phyloP scores from a whole-genome alignment of 805 yeast genomes.

The Wickerhamomyces alni region DNA sequence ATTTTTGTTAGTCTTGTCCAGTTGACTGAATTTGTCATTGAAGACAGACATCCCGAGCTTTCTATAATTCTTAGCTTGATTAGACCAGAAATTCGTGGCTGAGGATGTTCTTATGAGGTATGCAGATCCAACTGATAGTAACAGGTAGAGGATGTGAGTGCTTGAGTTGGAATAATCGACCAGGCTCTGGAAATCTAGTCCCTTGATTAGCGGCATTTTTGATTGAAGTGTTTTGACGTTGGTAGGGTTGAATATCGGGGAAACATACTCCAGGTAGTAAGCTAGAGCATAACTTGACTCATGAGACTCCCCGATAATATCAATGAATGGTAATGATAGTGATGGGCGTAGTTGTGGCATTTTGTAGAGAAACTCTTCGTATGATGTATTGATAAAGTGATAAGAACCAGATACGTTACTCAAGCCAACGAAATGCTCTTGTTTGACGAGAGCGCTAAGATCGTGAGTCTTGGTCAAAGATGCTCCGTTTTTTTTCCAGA shows the following conservation, averaged over 20 bases:
- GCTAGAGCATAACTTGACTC: constrained; percentile 1
- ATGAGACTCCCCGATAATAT: background rate
- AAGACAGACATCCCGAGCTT: background rate
- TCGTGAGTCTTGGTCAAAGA: background rate
- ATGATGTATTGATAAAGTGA: constrained; percentile 4
- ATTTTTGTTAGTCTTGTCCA: background rate
- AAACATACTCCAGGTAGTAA: constrained; percentile 4
- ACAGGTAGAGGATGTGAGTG: constrained; percentile 2
- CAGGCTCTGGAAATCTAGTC: constrained; percentile 2
- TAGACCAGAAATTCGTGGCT: constrained; percentile 2
- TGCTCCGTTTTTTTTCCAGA: constrained; percentile 3
- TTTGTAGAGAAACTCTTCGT: background rate
- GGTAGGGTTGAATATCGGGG: constrained; percentile 8
- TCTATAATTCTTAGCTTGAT: constrained; percentile 2
- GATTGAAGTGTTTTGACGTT: background rate
- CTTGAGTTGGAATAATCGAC: constrained; percentile 3
- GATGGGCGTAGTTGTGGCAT: background rate
- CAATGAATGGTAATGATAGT: too few species aligned
- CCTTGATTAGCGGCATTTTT: background rate
- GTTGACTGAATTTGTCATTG: background rate
- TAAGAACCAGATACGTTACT: background rate
- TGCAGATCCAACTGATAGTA: constrained; percentile 6
- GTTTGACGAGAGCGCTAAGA: background rate
- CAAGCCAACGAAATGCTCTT: background rate
- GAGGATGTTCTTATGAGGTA: constrained; percentile 1